Evolutionary conservation across 2,329 filamentous ascomycete species (phyloP), one percentile per base, ranked within the genome.

Genomic region (Xylariales sp.): DNA sequence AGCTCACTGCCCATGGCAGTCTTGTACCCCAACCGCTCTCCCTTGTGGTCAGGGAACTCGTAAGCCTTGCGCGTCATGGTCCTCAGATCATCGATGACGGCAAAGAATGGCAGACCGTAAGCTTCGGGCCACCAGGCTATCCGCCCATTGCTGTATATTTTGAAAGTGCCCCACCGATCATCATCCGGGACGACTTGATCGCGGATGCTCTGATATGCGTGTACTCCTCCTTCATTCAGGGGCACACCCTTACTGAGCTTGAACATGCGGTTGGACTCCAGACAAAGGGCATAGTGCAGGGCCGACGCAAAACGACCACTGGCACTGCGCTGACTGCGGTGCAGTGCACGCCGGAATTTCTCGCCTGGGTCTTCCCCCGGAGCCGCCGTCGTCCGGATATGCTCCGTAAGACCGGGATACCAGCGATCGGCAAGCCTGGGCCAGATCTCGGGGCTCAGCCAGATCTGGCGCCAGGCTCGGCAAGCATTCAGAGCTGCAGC

Each of bases 41-140:
- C 41, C 15, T 33, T 23, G 32, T 53, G 42, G 14, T 47, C 33
- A 0, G 56, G 56, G 8, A 55, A 57, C 6, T 52, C 20, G 33
- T 55, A 59, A 5, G 42, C 47, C n/a, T 48, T 48, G 18, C 56
- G 49, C 16, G 40, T 42, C 21, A 52, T 50, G 4, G 50, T 55
- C 15, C 53, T 51, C 29, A 59, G 35, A 37, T 59, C 52, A 25
- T 59, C 56, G 25, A 59, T 47, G 15, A 59, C 45, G 6, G 55
- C 55, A 16, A 57, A 36, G 29, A 30, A 56, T 13, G 56, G 54
- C 20, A 55, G 47, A 29, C 43, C 43, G 27, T 53, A 56, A 4
- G 46, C 46, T 36, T 59, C 54, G 0, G 56, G 56, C 53, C 55
- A 59, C 55, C 54, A 59, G 2, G 53, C 56, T 11, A 54, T 45